These are phyloP conservation scores for Pichia sp. DNA, from an alignment of 1,139 yeast genomes.

Conservation along the genomic window DNA sequence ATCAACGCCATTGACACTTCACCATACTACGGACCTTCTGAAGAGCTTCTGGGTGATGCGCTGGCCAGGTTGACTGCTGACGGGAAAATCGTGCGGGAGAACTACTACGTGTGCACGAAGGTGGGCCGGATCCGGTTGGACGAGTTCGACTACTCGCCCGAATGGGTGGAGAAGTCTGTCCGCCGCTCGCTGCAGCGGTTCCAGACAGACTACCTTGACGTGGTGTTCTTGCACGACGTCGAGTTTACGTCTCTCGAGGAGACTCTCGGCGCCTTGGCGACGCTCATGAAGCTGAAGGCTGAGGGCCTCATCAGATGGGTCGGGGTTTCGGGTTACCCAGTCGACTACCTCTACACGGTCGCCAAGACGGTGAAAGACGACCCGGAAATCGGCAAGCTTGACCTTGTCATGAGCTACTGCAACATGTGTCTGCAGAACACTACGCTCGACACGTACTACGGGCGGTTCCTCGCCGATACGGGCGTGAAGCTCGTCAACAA, in stretches of 20 bases:
- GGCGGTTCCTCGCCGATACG: slow-evolving; percentile 48
- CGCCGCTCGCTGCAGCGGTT: slow-evolving; percentile 62
- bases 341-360: slow-evolving; percentile 54
- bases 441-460: slow-evolving; percentile 45
- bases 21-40: slow-evolving; percentile 92
- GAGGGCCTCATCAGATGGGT: slow-evolving; percentile 62
- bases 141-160: slow-evolving; percentile 70
- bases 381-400: slow-evolving; percentile 49
- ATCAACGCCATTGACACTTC: slow-evolving; percentile 82
- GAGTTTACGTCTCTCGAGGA: slow-evolving; percentile 65
- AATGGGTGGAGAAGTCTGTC: slow-evolving; percentile 58
- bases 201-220: slow-evolving; percentile 63
- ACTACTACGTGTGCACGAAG: slow-evolving; percentile 74
- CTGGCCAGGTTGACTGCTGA: slow-evolving; percentile 41
- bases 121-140: slow-evolving; percentile 71
- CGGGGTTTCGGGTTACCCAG: slow-evolving; percentile 88
- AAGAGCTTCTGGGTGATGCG: slow-evolving; percentile 66
- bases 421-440: slow-evolving; percentile 82
- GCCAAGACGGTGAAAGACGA: slow-evolving; percentile 37
- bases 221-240: slow-evolving; percentile 83
- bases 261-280: slow-evolving; percentile 59
- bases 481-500: slow-evolving; percentile 58
- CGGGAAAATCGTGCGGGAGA: slow-evolving; percentile 48
- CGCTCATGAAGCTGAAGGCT: slow-evolving; percentile 53
- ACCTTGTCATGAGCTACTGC: slow-evolving; percentile 73